Evolutionary conservation across 345 rosid species (phyloP).

Genomic region (Eucalyptus marginata): DNA sequence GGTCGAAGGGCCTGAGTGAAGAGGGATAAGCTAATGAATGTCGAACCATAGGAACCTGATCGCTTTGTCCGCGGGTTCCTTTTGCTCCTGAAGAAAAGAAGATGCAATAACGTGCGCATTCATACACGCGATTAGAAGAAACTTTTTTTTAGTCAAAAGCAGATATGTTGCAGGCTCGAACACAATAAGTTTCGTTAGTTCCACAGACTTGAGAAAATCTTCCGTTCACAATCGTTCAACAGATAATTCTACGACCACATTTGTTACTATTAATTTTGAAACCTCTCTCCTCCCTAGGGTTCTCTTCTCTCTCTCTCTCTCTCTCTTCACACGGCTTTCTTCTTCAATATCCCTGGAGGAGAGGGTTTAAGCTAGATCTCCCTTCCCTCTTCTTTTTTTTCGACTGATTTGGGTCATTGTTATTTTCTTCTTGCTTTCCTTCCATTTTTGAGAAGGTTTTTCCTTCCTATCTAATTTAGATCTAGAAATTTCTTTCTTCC

Average conservation of each 20-base stretch:
- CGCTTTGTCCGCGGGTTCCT: not conserved
- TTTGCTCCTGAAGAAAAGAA: not conserved
- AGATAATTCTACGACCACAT: not conserved
- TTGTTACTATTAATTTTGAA: too few species aligned
- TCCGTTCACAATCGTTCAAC: not conserved
- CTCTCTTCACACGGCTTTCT: too few species aligned
- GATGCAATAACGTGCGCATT: not conserved
- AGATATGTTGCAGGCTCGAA: not conserved
- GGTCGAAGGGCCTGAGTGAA: not conserved
- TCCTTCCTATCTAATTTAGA: too few species aligned
- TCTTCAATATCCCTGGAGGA: too few species aligned
- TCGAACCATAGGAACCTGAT: not conserved
- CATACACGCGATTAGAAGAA: not conserved
- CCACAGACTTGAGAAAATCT: not conserved
- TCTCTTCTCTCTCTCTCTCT: too few species aligned
- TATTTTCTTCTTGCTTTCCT: too few species aligned
- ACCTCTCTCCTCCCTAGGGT: too few species aligned
- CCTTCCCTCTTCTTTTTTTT: too few species aligned
- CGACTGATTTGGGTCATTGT: too few species aligned
- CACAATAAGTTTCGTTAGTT: not conserved
- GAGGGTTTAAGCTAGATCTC: too few species aligned
- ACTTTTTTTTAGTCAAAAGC: not conserved
- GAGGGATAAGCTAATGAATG: not conserved
- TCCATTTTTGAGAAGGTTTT: too few species aligned
- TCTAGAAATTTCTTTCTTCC: too few species aligned